Base-by-base conservation (phyloP, 108 stramenopile species). In the Schizochytrium sp. region DNA sequence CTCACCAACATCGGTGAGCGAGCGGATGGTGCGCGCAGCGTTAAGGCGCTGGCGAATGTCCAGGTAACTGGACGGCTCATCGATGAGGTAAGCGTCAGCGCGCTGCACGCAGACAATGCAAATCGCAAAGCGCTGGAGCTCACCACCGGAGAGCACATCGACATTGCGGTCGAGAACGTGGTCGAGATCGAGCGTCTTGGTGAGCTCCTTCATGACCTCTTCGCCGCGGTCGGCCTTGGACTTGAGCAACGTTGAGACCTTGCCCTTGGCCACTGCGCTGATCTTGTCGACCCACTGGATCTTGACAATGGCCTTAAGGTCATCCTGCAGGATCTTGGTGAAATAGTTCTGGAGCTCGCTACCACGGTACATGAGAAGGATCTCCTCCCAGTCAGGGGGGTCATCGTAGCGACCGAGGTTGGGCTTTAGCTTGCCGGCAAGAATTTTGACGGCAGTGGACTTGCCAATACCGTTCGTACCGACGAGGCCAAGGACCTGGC, bases 31-130 rank as follows among this genome's bases (percentile, higher is more conserved):
- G 76, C 94, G 93, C 6, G 98, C 98, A 4, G 98, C 99, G 69
- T 96, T 97, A 58, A 99, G 90, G 87, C 99, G 94, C 91, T 99
- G 99, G 92, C 98, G 98, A 23, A 99, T 98, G 93, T 99, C 99
- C 55, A 99, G 93, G 93, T 98, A 99, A 6, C 96, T 97, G 25
- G 96, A 97, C 0, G 99, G 99, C 91, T 99, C 99, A 91, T 99
- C 99, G 93, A 99, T 98, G 98, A 99, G 98, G 95, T 99, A 99
- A 21, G 98, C 98, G 92, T 99, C 98, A 59, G 95, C 93, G n/a
- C 91, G 60, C 89, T 98, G 97, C 10, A 97, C 95, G 10, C 95
- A 95, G 72, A 97, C 97, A 12, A 95, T 95, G 44, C 96, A 96
- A 91, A 98, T 99, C 18, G 98, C 98, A 92, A 99, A 99, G 25